Evolutionary conservation across 129 eudicot species (phyloP).

Genomic region (Artemisia tridentata): DNA sequence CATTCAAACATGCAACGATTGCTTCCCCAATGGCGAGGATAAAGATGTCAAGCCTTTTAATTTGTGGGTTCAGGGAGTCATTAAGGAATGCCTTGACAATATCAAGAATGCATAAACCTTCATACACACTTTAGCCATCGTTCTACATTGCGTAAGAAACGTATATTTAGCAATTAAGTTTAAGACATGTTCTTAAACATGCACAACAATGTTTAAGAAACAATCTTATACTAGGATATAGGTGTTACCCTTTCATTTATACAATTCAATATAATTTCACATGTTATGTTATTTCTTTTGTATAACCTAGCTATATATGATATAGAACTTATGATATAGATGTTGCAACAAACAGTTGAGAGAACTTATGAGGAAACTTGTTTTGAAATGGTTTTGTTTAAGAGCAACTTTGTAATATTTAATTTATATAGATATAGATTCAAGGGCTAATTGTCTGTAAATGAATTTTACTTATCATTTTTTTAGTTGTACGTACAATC

Average conservation of each 20-base stretch:
- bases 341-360: too few species aligned
- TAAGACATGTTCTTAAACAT: constrained; percentile 7
- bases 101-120: constrained; percentile 16
- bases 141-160: background rate
- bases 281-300: background rate
- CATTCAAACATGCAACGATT: background rate
- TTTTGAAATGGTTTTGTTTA: too few species aligned
- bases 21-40: constrained; percentile 5
- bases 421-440: too few species aligned
- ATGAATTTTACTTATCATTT: too few species aligned
- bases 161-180: constrained; percentile 5
- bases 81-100: constrained; percentile 20
- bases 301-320: background rate
- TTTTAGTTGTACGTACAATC: too few species aligned
- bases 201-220: background rate
- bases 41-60: constrained; percentile 25
- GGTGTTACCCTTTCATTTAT: background rate
- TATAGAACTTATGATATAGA: too few species aligned
- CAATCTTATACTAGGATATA: background rate
- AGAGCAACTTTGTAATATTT: too few species aligned
- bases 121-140: background rate
- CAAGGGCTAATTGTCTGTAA: too few species aligned
- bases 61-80: constrained; percentile 32
- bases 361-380: too few species aligned
- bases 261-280: background rate